Percentiles rank a stretch among this genome's conserved stretches.
Conservation (phyloP, 768 basidiomycete genomes). For the Scleroderma citrinum region DNA sequence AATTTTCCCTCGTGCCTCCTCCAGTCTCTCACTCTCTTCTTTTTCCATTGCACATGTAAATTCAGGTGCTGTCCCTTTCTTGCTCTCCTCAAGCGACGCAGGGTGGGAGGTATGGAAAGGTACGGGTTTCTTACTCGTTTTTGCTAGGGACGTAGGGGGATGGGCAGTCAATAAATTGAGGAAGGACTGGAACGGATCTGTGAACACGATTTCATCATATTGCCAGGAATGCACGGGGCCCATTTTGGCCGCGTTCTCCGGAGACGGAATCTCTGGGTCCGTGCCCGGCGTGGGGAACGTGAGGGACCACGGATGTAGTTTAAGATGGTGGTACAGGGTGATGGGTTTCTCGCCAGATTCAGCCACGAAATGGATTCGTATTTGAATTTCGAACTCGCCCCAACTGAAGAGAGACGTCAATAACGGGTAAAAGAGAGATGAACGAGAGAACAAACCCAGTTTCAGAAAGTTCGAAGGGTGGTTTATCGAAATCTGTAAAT, state of each 20-base stretch:
- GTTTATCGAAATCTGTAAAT: slow-evolving; percentile 74
- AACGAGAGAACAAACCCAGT: slow-evolving; percentile 59
- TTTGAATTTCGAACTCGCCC: slow-evolving; percentile 98
- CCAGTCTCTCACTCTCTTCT: slow-evolving; percentile 76
- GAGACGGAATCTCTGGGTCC: slow-evolving; percentile 62
- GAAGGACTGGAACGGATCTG: slow-evolving; percentile 86
- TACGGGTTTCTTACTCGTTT: slow-evolving; percentile 47
- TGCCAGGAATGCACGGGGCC: slow-evolving; percentile 96
- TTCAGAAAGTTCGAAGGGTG: slow-evolving; percentile 93
- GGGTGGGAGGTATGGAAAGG: slow-evolving; percentile 68
- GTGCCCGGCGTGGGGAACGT: slow-evolving; percentile 24
- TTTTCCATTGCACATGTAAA: slow-evolving; percentile 82
- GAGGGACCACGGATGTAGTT: slow-evolving; percentile 84
- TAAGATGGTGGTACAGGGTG: slow-evolving; percentile 86
- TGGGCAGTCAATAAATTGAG: slow-evolving; percentile 74
- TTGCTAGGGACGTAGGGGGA: slow-evolving; percentile 79
- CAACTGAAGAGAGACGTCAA: slow-evolving; percentile 44
- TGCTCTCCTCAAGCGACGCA: slow-evolving; percentile 57
- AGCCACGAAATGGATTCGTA: slow-evolving; percentile 81
- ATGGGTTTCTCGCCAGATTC: slow-evolving; percentile 92
- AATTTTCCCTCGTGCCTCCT: slow-evolving; percentile 66
- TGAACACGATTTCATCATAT: slow-evolving; percentile 96
- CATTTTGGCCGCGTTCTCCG: slow-evolving; percentile 57
- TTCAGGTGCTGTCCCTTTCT: slow-evolving; percentile 65
- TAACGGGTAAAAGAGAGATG: background rate